Evolutionary conservation across 306 rosid species (phyloP).

Genomic region (Betula pendula): DNA sequence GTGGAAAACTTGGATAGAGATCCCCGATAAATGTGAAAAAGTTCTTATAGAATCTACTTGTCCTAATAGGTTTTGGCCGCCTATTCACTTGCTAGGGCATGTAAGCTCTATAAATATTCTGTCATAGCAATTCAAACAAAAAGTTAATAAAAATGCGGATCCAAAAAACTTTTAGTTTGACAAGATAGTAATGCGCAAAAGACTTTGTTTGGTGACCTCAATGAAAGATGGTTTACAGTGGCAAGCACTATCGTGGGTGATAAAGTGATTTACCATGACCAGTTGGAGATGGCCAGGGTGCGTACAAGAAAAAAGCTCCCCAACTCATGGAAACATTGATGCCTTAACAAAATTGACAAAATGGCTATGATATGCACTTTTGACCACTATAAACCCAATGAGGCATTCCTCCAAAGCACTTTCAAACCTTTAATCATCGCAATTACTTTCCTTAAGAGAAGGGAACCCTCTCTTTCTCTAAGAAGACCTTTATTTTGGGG

Average conservation of each 20-base stretch:
- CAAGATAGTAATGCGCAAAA: conserved; percentile 5
- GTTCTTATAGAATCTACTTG: no score
- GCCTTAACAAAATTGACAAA: neutral
- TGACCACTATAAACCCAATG: neutral
- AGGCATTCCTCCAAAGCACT: neutral
- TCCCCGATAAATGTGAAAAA: no score
- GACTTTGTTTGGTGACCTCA: neutral
- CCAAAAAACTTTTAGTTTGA: neutral
- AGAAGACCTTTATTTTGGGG: no score
- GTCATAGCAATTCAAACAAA: no score
- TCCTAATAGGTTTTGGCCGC: no score
- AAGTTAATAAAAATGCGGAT: no score
- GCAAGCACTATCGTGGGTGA: conserved; percentile 16
- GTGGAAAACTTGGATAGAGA: no score
- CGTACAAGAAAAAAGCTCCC: neutral
- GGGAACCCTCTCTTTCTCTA: neutral
- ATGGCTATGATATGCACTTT: neutral
- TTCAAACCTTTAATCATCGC: neutral
- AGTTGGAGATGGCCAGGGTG: neutral
- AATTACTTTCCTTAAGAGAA: neutral
- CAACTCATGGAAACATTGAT: conserved; percentile 9
- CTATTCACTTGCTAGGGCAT: no score
- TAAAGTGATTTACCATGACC: neutral
- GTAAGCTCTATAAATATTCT: no score
- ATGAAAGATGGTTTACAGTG: neutral